Conservation (phyloP, 2,329 filamentous ascomycete species). For the Tympanopsis confertula region DNA sequence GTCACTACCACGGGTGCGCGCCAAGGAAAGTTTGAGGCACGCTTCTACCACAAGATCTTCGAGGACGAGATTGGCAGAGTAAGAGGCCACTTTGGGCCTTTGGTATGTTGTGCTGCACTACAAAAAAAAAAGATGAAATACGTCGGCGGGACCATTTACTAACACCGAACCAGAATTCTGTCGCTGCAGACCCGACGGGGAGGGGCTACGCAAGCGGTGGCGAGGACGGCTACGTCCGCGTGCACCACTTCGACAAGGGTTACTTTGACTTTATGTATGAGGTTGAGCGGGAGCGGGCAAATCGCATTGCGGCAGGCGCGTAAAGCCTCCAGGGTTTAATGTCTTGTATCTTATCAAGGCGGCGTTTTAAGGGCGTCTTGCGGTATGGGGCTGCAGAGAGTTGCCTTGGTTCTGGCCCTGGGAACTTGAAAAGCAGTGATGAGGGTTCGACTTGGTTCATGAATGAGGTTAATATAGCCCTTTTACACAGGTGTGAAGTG, state of each 20-base stretch:
- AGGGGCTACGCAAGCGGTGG: constrained; percentile 89
- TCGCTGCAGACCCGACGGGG: constrained; percentile 83
- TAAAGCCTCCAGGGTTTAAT: no score
- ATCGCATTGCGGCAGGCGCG: constrained; percentile 18
- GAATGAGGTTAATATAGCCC: no score
- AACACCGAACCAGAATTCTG: constrained; percentile 54
- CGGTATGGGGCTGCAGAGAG: no score
- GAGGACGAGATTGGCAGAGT: constrained; percentile 98
- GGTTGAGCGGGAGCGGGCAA: constrained; percentile 74
- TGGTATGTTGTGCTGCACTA: constrained; percentile 27
- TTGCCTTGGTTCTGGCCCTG: no score
- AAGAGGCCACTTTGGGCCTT: constrained; percentile 87
- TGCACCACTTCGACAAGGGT: constrained; percentile 96
- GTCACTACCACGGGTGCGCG: constrained; percentile 87
- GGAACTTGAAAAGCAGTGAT: no score
- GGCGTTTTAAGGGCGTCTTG: no score
- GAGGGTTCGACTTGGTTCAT: no score
- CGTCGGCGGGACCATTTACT: constrained; percentile 3
- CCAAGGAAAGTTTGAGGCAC: constrained; percentile 97
- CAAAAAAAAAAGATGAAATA: no score
- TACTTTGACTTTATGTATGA: constrained; percentile 99
- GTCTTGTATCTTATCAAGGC: no score
- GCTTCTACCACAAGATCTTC: constrained; percentile 99
- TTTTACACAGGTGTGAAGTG: no score
- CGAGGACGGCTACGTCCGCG: constrained; percentile 95